Evolutionary conservation across 768 basidiomycete genomes (phyloP), one percentile per base, ranked within the genome.

Genomic region (Leucocoprinus birnbaumii): DNA sequence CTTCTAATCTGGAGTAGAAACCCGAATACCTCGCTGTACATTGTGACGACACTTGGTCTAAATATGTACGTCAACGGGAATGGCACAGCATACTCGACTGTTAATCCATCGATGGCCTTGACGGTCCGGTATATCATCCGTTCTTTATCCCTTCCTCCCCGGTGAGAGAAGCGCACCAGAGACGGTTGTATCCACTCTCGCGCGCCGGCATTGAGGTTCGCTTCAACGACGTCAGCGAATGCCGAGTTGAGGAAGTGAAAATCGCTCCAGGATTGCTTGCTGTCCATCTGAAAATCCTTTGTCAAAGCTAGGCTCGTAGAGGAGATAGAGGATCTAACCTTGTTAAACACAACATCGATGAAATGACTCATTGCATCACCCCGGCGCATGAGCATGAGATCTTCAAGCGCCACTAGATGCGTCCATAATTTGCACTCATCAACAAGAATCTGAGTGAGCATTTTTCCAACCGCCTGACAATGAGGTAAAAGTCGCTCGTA

Each of bases 61-160:
- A 91, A 89, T 45, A 92, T 79, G 64, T 93, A 93, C 1, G 84
- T 85, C 62, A 93, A 66, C 3, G 91, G 91, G 61, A 91, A 92
- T 1, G 91, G 87, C 2, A 88, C 77, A 5, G 86, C 83, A 59
- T 93, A 94, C 73, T 92, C 91, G n/a, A 88, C 71, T 9, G 75
- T 67, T 9, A 94, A 72, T 0, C 83, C 86, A 27, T 86, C 83
- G 19, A 92, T 75, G 1, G 81, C 80, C 62, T 77, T 79, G 38
- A 91, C 79, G 1, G 83, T 87, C 41, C 77, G 73, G 22, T 66
- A 67, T 26, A 80, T 76, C n/a, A 68, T 68, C 18, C 68, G 65
- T 11, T 76, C 76, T 53, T 70, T 72, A 24, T 80, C 79, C 57
- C 73, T 77, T 51, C 63, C 68, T 21, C 84, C 81, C 18, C 83